Conservation (phyloP, 2,329 filamentous ascomycete genomes). For the Colletotrichum sp. region DNA sequence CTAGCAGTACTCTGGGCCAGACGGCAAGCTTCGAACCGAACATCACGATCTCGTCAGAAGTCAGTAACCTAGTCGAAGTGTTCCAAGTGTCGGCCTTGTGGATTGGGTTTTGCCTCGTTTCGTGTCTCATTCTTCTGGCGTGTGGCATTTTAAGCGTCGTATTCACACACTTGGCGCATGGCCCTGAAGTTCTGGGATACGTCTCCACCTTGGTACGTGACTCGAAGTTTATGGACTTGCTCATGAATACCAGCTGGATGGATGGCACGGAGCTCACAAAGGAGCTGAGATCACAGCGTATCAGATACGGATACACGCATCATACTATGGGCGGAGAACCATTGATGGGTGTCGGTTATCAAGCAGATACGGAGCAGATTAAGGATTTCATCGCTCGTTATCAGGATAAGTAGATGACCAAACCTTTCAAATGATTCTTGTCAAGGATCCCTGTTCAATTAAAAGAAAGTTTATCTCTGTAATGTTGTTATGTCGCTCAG, state of each 20-base stretch:
- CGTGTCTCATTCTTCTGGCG: neutral
- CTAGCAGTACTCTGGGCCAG: neutral
- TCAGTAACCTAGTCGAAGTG: neutral
- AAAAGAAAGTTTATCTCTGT: neutral
- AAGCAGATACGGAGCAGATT: neutral
- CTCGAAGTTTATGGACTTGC: neutral
- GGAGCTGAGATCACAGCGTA: neutral
- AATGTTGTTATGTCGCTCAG: neutral
- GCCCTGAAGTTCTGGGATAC: neutral
- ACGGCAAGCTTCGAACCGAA: neutral
- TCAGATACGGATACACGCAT: neutral
- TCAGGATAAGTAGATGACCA: neutral
- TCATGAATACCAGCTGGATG: neutral
- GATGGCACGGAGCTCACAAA: neutral
- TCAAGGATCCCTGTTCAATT: fast-evolving
- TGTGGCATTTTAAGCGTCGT: neutral
- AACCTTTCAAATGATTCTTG: neutral
- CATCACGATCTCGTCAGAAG: neutral
- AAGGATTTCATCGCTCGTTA: neutral
- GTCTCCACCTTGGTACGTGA: neutral
- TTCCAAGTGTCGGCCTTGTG: neutral
- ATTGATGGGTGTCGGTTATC: neutral
- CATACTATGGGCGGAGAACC: neutral
- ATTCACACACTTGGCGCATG: neutral
- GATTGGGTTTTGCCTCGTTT: neutral